Conservation (phyloP, 1,284 basidiomycete genomes). For the Ceratobasidium sp. region DNA sequence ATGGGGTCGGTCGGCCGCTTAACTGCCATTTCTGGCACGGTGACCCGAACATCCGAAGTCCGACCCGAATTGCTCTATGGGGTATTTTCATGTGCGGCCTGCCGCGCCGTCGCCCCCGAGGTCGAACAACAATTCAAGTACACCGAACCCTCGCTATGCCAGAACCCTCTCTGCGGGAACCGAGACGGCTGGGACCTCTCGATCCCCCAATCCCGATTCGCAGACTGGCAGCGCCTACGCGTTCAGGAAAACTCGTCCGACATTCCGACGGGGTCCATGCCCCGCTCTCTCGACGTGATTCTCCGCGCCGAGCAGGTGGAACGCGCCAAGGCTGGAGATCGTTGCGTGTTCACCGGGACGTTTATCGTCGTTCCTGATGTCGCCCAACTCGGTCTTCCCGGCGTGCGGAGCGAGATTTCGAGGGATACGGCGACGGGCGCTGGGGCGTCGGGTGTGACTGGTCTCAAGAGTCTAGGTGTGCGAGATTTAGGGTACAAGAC, state of each 20-base stretch:
- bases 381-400: conserved; percentile 92
- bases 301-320: conserved; percentile 95
- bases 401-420: conserved; percentile 92
- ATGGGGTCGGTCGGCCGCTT: conserved; percentile 93
- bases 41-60: conserved; percentile 97
- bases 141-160: conserved; percentile 96
- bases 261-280: conserved; percentile 98
- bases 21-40: conserved; percentile 93
- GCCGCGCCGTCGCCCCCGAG: conserved; percentile 86
- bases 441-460: conserved; percentile 84
- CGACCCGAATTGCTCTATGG: conserved; percentile 93
- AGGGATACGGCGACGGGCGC: conserved; percentile 76
- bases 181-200: conserved; percentile 90
- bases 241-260: conserved; percentile 99
- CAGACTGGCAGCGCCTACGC: conserved; percentile 99
- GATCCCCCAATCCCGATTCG: conserved; percentile 96
- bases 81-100: conserved; percentile 91
- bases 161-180: conserved; percentile 92
- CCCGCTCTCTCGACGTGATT: conserved; percentile 94
- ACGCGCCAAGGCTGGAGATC: conserved; percentile 97
- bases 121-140: conserved; percentile 99
- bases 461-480: conserved; percentile 93
- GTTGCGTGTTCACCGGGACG: conserved; percentile 96
- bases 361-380: conserved; percentile 99
- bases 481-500: conserved; percentile 98